These are phyloP conservation scores for Dalbergia cultrata DNA, from an alignment of 306 rosid genomes.

Conservation along the genomic window DNA sequence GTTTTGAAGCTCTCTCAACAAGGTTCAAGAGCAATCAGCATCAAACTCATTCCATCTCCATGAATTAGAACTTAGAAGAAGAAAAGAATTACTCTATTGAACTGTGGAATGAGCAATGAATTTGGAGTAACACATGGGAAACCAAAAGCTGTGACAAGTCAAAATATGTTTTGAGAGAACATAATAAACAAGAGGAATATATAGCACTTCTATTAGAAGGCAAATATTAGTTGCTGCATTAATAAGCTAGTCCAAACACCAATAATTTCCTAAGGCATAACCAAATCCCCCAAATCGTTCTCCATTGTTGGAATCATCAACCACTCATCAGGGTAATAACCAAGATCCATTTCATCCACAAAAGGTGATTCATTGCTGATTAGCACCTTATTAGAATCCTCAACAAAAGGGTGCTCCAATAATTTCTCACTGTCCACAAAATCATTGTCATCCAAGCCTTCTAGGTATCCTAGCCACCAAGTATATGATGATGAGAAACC, in stretches of 20 bases:
- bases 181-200: background rate
- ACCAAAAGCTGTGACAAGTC: background rate
- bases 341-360: slow-evolving; percentile 44
- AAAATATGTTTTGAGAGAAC: background rate
- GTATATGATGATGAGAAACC: slow-evolving; percentile 42
- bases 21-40: background rate
- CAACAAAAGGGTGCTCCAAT: slow-evolving; percentile 33
- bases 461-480: slow-evolving; percentile 69
- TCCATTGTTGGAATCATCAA: slow-evolving; percentile 54
- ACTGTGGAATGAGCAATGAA: background rate
- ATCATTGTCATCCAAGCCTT: slow-evolving; percentile 49
- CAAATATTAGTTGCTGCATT: background rate
- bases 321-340: slow-evolving; percentile 62
- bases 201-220: background rate
- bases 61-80: background rate
- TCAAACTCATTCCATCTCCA: background rate
- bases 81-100: background rate
- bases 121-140: background rate
- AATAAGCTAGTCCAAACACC: background rate
- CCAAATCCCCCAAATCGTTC: slow-evolving; percentile 43
- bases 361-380: slow-evolving; percentile 29
- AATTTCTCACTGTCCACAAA: slow-evolving; percentile 14
- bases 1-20: background rate
- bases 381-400: slow-evolving; percentile 6
- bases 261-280: slow-evolving; percentile 26